phyloP scores from a whole-genome alignment of 306 rosid genomes.

The Sophora flavescens region DNA sequence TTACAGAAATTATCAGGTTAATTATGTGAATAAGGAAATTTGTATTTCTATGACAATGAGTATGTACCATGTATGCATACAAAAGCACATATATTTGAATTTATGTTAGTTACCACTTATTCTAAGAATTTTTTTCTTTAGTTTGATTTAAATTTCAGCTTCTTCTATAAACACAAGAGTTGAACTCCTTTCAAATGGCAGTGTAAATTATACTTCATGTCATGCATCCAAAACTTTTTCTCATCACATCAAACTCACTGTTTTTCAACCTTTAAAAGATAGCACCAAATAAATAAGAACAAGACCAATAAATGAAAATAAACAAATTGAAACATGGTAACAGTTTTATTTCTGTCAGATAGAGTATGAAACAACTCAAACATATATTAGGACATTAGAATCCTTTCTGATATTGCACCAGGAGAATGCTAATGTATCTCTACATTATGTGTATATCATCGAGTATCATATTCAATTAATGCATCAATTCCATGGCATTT shows the following conservation, averaged over 20 bases:
- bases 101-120: neutral
- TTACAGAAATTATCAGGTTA: neutral
- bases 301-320: slow-evolving; percentile 5
- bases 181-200: neutral
- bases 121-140: neutral
- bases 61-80: neutral
- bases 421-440: neutral
- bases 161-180: neutral
- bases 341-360: slow-evolving; percentile 28
- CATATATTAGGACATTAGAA: slow-evolving; percentile 12
- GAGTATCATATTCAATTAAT: slow-evolving; percentile 53
- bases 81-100: neutral
- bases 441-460: slow-evolving; percentile 16
- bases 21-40: neutral
- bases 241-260: neutral
- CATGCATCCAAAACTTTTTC: neutral
- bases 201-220: neutral
- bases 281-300: neutral
- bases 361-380: slow-evolving; percentile 17
- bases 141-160: neutral
- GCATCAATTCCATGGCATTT: slow-evolving; percentile 71
- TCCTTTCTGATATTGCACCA: slow-evolving; percentile 28
- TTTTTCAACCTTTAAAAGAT: neutral
- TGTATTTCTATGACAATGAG: neutral
- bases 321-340: neutral